Evolutionary conservation across 352 stramenopile species (phyloP), one percentile per base, ranked within the genome.

Genomic region (Globisporangium radiosum): DNA sequence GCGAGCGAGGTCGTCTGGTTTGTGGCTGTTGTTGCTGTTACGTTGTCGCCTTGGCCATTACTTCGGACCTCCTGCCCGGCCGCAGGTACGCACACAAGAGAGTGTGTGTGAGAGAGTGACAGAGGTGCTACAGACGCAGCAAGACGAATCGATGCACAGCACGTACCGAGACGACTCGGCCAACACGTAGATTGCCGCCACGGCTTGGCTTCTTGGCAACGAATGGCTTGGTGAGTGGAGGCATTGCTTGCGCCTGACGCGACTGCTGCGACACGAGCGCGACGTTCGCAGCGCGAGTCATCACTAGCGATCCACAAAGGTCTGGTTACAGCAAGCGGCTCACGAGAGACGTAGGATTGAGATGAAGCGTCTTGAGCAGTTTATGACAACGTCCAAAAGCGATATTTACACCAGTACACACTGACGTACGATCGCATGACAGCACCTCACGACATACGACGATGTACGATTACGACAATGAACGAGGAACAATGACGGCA

Each of bases 101-200:
- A 33, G 15, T 19, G 25, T 15, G 56, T 5, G 36, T 47, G 57
- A 9, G 15, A 7, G 19, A n/a, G 15, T 6, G 13, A 33, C 33
- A 2, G 15, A 38, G 40, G 40, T 7, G 17, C 52, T 2, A 33
- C 15, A n/a, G 7, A 10, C 9, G 15, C 42, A 8, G 42, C 14
- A 10, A 8, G 42, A 15, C 7, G 14, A 54, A 59, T 4, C 5
- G 1, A 56, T 5, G 38, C 25, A 33, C 7, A 37, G 33, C 1
- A 62, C 76, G 42, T 65, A 88, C 76, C 15, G 71, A 75, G 51
- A 87, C 74, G 33, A 87, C 57, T 33, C 76, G 76, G 17, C 75
- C 71, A 10, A 88, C 70, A n/a, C 78, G 76, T 33, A 88, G 65
- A 14, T 64, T 59, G 37, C 71, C 63, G 6, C 73, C 72, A 5